Base-by-base conservation (phyloP, 1,284 basidiomycete species). In the Sanguinoderma infundibulare region DNA sequence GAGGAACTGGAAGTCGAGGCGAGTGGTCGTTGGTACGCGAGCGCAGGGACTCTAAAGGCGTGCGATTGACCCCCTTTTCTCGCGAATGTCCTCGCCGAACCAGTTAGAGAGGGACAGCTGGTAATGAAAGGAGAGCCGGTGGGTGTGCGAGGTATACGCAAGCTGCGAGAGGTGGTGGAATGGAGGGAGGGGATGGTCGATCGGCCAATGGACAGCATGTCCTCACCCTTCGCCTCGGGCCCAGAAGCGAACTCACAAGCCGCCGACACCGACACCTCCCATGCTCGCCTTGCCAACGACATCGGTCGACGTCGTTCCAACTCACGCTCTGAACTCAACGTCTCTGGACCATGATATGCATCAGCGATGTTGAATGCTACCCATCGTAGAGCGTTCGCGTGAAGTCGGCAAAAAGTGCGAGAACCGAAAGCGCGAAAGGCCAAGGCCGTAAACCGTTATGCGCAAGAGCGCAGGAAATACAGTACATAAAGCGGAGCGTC, bases 1-100 rank as follows among this genome's bases (percentile, higher is more conserved):
- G 5, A 14, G 14, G 17, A 30, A 12, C 15, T 28, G 5, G 46
- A 6, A 30, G 46, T 47, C 46, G 30, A 10, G 32, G 49, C 20
- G 22, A 20, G 20, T 10, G 4, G 32, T 7, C 32, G 49, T 20
- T 36, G 49, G 32, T 22, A 5, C 32, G 26, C n/a, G 28, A 7
- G 34, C 14, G 34, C n/a, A n/a, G 22, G n/a, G 20, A 35, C n/a
- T n/a, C n/a, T 51, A 35, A 2, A 24, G 22, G 20, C 4, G 12
- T 26, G 12, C 24, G 24, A 15, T 8, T 6, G 42, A 15, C 73
- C 63, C 40, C 30, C 30, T 24, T 24, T 46, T 28, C 24, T 26
- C 14, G 24, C 20, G 83, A 84, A 14, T 15, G 42, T 67, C 82
- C 82, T 1, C 58, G 55, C 36, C 61, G 59, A 15, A 55, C 54